Percentiles rank a stretch among this genome's conserved stretches.
These are phyloP conservation scores for Yamadazyma trypodendri DNA, from an alignment of 1,139 yeast genomes.

Conservation along the genomic window DNA sequence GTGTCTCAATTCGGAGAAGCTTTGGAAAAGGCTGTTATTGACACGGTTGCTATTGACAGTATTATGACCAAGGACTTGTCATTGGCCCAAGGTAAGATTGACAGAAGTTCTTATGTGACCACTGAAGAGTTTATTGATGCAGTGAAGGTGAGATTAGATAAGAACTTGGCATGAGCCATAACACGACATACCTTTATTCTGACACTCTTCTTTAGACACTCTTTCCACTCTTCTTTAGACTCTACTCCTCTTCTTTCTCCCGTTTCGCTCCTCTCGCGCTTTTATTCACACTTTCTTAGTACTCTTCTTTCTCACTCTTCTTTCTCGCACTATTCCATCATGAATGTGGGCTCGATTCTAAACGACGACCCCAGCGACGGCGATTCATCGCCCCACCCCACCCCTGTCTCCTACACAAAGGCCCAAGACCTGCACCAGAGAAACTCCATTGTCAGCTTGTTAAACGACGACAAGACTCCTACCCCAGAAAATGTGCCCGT, in stretches of 20 bases:
- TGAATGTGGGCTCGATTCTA: slow-evolving; percentile 50
- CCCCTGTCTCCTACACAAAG: slow-evolving; percentile 1
- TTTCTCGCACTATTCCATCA: slow-evolving; percentile 10
- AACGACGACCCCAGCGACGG: slow-evolving; percentile 38
- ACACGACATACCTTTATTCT: neutral
- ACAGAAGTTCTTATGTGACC: slow-evolving; percentile 65
- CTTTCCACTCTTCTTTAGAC: neutral
- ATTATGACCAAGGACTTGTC: slow-evolving; percentile 85
- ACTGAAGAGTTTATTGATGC: slow-evolving; percentile 76
- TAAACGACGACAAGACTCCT: slow-evolving; percentile 41
- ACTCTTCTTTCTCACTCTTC: neutral
- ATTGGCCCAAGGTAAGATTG: slow-evolving; percentile 66
- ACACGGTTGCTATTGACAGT: slow-evolving; percentile 73
- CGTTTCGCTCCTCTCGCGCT: neutral
- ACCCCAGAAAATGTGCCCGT: slow-evolving; percentile 20
- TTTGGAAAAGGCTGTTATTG: slow-evolving; percentile 67
- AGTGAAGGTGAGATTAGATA: slow-evolving; percentile 31
- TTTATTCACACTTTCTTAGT: slow-evolving; percentile 1
- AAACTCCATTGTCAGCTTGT: slow-evolving; percentile 45
- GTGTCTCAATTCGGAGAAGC: slow-evolving; percentile 66
- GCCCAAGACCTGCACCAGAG: slow-evolving; percentile 1
- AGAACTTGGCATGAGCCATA: slow-evolving; percentile 1
- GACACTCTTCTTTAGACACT: too few relatives aligned
- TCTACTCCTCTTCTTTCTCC: neutral
- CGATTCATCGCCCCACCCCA: slow-evolving; percentile 12